Evolutionary conservation across 768 basidiomycete genomes (phyloP).

Genomic region (Russula sp.): DNA sequence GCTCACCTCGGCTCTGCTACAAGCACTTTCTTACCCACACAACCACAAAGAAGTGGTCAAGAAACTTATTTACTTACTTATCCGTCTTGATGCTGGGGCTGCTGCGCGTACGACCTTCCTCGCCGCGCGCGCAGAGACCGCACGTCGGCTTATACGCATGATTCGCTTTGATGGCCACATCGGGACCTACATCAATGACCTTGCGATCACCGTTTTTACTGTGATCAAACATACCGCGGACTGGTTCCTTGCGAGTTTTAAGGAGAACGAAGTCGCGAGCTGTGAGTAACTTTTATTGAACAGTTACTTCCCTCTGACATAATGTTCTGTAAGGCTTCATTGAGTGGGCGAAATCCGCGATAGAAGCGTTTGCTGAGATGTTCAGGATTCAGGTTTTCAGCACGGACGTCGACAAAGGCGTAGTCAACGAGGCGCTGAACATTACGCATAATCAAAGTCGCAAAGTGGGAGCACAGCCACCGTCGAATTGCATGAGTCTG

Average conservation of each 20-base stretch:
- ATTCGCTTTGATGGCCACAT: conserved; percentile 90
- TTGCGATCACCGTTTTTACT: conserved; percentile 86
- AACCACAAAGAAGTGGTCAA: conserved; percentile 74
- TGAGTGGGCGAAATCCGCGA: conserved; percentile 85
- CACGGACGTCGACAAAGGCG: conserved; percentile 60
- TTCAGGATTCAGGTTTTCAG: conserved; percentile 91
- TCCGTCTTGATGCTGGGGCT: conserved; percentile 66
- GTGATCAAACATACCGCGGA: conserved; percentile 96
- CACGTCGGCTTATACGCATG: conserved; percentile 70
- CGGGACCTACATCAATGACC: conserved; percentile 74
- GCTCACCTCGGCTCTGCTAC: conserved; percentile 61
- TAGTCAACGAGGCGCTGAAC: conserved; percentile 69
- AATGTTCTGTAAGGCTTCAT: conserved; percentile 61
- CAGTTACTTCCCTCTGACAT: neutral
- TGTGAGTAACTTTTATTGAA: conserved; percentile 42
- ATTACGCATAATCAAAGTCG: conserved; percentile 76
- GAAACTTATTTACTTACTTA: conserved; percentile 61
- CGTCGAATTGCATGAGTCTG: no score
- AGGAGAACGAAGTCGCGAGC: conserved; percentile 90
- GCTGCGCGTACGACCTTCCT: conserved; percentile 82
- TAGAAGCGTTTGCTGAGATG: conserved; percentile 74
- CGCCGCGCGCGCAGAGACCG: conserved; percentile 63
- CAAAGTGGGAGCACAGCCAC: conserved; percentile 46
- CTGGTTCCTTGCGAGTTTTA: conserved; percentile 95
- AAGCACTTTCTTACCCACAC: conserved; percentile 64